These are phyloP conservation scores for Plectosphaerella sp. DNA, from an alignment of 2,329 filamentous ascomycete genomes.

Conservation along the genomic window DNA sequence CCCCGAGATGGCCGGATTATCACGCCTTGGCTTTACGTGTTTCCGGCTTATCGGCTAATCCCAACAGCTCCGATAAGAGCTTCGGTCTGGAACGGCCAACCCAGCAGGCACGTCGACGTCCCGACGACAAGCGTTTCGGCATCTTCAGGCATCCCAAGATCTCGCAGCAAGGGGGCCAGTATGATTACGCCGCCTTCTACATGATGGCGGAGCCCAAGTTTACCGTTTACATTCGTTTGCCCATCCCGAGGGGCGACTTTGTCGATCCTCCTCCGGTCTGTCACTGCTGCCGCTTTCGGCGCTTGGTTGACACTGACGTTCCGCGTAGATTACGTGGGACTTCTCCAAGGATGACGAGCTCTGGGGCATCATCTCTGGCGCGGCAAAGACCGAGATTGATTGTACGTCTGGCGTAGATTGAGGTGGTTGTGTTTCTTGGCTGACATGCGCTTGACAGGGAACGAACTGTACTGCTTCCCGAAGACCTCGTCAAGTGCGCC, in stretches of 20 bases:
- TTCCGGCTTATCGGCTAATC: slow-evolving; percentile 6
- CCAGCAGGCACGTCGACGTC: too few species aligned
- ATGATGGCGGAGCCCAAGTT: slow-evolving; percentile 50
- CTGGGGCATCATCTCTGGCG: slow-evolving; percentile 84
- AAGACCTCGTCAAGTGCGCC: background rate
- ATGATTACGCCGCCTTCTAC: slow-evolving; percentile 6
- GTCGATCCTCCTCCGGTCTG: slow-evolving; percentile 81
- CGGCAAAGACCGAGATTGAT: slow-evolving; percentile 78
- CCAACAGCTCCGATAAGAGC: slow-evolving; percentile 10
- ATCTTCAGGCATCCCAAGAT: background rate
- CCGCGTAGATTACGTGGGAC: slow-evolving; percentile 76
- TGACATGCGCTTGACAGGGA: slow-evolving; percentile 50
- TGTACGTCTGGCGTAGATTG: slow-evolving; percentile 51
- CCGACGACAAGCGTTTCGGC: too few species aligned
- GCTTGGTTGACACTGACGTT: slow-evolving; percentile 16
- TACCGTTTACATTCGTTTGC: slow-evolving; percentile 85
- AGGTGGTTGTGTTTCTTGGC: too few species aligned
- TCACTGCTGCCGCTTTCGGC: background rate
- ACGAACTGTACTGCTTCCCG: slow-evolving; percentile 55
- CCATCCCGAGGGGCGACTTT: slow-evolving; percentile 82
- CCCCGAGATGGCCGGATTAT: too few species aligned
- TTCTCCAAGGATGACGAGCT: slow-evolving; percentile 78
- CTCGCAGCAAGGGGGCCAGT: background rate
- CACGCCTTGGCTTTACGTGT: background rate
- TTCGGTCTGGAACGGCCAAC: too few species aligned